Evolutionary conservation across 2,329 filamentous ascomycete species (phyloP), one percentile per base, ranked within the genome.

Genomic region (Diaporthe sp.): DNA sequence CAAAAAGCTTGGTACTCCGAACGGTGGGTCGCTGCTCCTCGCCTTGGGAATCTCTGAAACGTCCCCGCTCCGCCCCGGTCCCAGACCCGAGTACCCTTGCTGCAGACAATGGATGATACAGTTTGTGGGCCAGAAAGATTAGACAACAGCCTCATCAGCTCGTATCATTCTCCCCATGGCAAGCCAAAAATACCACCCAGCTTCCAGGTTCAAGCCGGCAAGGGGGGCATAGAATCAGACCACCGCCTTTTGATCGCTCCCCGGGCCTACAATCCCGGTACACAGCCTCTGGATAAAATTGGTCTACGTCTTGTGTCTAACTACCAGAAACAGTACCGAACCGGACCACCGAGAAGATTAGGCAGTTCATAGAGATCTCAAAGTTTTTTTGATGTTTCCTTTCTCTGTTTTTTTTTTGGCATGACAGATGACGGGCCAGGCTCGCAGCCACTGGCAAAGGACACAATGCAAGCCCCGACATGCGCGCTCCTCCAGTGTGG

Each of bases 1-100:
- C 44, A 51, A 66, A 66, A 66, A 66, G 61, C 61, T 66, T 66
- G 61, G 61, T 66, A 66, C 61, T 51, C 44, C 44, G 44, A 25
- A 25, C 44, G 32, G 61, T 66, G 61, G 61, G 61, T 27, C 61
- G 12, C 22, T 9, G 19, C 19, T 5, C 13, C 63, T 68, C 32
- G 30, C 8, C 44, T 68, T 68, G 63, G 59, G 42, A 37, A 37
- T 68, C 32, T 68, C n/a, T 68, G 63, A 68, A 51, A 68, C 63
- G n/a, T n/a, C 22, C 47, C 63, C 61, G 10, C 63, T 22, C 63
- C 44, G 63, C 63, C 63, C 63, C 63, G n/a, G 53, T 68, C 47
- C 32, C 63, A 68, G 63, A 50, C 32, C n/a, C 47, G 47, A 35
- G n/a, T 4, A 68, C 32, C 47, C 63, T 39, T 68, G 47, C 27